These are phyloP conservation scores for Claviceps pusilla DNA, from an alignment of 2,329 filamentous ascomycete species.

Conservation along the genomic window DNA sequence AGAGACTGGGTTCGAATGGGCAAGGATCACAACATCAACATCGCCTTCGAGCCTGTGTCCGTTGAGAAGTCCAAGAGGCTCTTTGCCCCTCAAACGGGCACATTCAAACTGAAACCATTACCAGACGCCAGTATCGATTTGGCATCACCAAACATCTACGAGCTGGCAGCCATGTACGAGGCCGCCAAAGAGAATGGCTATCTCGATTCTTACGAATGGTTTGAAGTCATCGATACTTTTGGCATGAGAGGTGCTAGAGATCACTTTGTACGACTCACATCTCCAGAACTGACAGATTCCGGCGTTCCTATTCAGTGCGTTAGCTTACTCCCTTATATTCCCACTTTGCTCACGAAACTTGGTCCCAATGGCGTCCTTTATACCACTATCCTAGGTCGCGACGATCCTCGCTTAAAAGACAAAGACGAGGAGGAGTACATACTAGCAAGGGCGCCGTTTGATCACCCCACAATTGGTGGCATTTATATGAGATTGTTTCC, in stretches of 20 bases:
- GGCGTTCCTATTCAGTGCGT: slow-evolving; percentile 74
- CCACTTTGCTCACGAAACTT: slow-evolving; percentile 71
- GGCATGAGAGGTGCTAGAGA: slow-evolving; percentile 63
- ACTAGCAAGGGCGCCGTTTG: slow-evolving; percentile 44
- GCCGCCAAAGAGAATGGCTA: slow-evolving; percentile 51
- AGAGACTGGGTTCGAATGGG: slow-evolving; percentile 51
- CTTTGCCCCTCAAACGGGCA: slow-evolving; percentile 34
- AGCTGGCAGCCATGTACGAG: slow-evolving; percentile 64
- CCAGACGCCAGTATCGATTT: slow-evolving; percentile 54
- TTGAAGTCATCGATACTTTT: slow-evolving; percentile 61
- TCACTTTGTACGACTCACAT: slow-evolving; percentile 55
- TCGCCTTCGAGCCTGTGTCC: slow-evolving; percentile 84
- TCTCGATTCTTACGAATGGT: slow-evolving; percentile 62
- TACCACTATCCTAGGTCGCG: slow-evolving; percentile 51
- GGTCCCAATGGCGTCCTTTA: slow-evolving; percentile 62
- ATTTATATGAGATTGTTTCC: slow-evolving; percentile 69
- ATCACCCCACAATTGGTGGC: slow-evolving; percentile 47
- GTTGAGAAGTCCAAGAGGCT: slow-evolving; percentile 59
- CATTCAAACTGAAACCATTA: slow-evolving; percentile 34
- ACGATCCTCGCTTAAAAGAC: slow-evolving; percentile 51
- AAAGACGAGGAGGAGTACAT: slow-evolving; percentile 54
- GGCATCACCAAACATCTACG: slow-evolving; percentile 68
- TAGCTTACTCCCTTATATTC: slow-evolving; percentile 77
- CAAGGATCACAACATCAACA: slow-evolving; percentile 37
- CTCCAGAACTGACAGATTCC: slow-evolving; percentile 51